Evolutionary conservation across 257 asterid species (phyloP).

Genomic region (Leptodermis oblonga): DNA sequence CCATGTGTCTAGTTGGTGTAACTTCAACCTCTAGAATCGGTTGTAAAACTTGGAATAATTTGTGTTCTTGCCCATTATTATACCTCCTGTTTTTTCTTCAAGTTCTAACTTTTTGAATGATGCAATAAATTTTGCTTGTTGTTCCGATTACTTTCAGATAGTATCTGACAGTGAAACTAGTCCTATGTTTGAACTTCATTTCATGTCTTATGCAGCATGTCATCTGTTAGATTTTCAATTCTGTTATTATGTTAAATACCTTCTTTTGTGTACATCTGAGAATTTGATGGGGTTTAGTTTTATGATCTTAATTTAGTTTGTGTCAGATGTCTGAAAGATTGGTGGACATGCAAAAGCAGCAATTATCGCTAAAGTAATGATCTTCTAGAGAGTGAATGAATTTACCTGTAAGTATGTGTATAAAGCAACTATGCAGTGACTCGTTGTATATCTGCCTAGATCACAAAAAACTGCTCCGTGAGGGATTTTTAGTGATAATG

Average conservation of each 20-base stretch:
- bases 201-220: not conserved
- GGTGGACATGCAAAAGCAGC: not conserved
- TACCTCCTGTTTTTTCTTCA: not conserved
- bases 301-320: not conserved
- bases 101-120: not conserved
- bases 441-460: not conserved
- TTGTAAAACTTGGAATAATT: not conserved
- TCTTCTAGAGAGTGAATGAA: not conserved
- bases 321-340: not conserved
- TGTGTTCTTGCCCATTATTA: not conserved
- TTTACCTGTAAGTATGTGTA: not conserved
- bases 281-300: not conserved
- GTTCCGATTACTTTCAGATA: not conserved
- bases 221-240: not conserved
- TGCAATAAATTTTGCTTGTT: not conserved
- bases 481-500: not conserved
- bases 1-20: not conserved
- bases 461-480: not conserved
- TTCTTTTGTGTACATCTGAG: not conserved
- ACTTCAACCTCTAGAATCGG: not conserved
- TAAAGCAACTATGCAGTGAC: not conserved
- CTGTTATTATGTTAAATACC: not conserved
- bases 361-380: not conserved
- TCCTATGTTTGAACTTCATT: not conserved
- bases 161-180: not conserved